Evolutionary conservation across 805 yeast species (phyloP), one percentile per base, ranked within the genome.

Genomic region (Candida gorgasii): DNA sequence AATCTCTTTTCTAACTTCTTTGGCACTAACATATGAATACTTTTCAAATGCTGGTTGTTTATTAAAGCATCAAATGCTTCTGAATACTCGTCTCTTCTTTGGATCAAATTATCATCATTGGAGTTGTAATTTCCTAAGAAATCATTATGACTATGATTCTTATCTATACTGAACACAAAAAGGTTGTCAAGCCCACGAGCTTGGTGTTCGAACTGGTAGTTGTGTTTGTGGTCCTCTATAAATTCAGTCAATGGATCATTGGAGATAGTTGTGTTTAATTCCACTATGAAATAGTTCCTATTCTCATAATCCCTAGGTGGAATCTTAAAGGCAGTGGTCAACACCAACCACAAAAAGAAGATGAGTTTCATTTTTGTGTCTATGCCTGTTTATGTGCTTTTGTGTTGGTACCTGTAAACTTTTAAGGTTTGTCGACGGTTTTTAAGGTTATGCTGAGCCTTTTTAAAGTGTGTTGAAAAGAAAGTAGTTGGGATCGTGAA

Each of bases 231-330:
- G 11, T 53, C 37, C 0, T 51, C 26, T 9, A 62, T 53, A 39
- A 84, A 70, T n/a, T 65, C 55, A 0, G 46, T 39, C 8, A 70
- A 52, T 8, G 69, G 63, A 19, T 42, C 41, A 34, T 47, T 58
- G 16, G 60, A 46, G 1, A 7, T 13, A 17, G 58, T 35, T 8
- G 72, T 62, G 48, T 65, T 59, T 9, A 82, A 50, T 49, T 85
- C 88, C 13, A 86, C 70, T 6, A 86, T 76, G 51, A 84, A 83
- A 62, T 86, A 86, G 46, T 76, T 75, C 33, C 72, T 69, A 14
- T 48, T 47, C 3, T 52, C 64, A 58, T 76, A 84, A 36, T 49
- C 53, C 32, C 50, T 39, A 2, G 16, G n/a, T 1, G 53, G 52
- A 19, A 46, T 46, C 26, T 36, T 33, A 11, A 33, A 26, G 3